Base-by-base conservation (phyloP, 805 yeast genomes). In the Candida insectorum region DNA sequence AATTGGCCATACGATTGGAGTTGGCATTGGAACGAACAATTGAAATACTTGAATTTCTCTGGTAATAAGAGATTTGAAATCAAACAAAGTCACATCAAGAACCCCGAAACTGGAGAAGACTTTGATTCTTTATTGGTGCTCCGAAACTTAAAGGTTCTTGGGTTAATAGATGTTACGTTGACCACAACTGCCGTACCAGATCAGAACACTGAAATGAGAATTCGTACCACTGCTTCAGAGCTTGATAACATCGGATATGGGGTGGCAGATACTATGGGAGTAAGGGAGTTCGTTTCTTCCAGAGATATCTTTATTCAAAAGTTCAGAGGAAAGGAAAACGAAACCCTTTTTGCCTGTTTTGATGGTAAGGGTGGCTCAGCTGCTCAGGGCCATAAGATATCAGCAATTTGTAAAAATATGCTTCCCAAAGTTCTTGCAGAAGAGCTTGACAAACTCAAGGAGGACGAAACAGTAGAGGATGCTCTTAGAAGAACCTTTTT, bases 1-100 rank as follows among this genome's bases (percentile, higher is more conserved):
- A 93, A 93, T 56, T 85, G 88, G 74, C 94, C 93, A 11, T 91
- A 86, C 52, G 98, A 93, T 55, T 93, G 97, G 97, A 93, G 87
- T 59, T 93, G 98, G 98, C 80, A 83, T 48, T 80, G 79, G 66
- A 93, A 93, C 52, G 66, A 73, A 34, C 76, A 78, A 26, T 66
- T 93, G 56, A 77, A 71, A 45, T 88, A 83, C 49, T 71, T 93
- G 53, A 93, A 91, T 55, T 81, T 93, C 37, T 87, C 97, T 0
- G 97, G 97, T 24, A 93, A 93, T 54, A 83, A 84, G 52, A 73
- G 96, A 43, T 77, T 93, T 43, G 97, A 93, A 52, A 89, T 93
- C 48, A 84, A 81, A 51, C 84, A 81, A 26, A 64, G 73, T 32
- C 71, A 73, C 37, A 72, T 73, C 31, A 63, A 65, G 31, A 65